These are phyloP conservation scores for Glaciozyma martinii DNA, from an alignment of 768 basidiomycete genomes.

Conservation along the genomic window DNA sequence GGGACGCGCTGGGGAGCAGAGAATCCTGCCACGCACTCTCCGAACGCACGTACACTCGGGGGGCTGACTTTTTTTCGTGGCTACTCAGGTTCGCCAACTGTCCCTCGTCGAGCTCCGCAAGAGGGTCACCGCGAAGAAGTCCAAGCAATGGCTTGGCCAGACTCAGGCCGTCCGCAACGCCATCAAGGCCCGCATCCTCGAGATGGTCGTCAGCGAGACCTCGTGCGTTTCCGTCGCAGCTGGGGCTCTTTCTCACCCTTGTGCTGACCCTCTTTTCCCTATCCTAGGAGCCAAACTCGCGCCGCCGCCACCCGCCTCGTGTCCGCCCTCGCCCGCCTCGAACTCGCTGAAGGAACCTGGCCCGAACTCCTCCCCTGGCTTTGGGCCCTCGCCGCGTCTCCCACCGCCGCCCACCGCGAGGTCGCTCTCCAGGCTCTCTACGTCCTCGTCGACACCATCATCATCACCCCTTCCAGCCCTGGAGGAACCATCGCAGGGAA, in stretches of 20 bases:
- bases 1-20: background rate
- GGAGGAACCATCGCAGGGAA: constrained; percentile 45
- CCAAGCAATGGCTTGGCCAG: constrained; percentile 69
- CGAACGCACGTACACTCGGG: background rate
- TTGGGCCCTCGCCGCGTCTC: constrained; percentile 62
- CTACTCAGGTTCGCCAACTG: constrained; percentile 77
- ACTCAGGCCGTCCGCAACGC: constrained; percentile 59
- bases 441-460: constrained; percentile 82
- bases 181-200: constrained; percentile 75
- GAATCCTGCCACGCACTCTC: too few species aligned
- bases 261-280: background rate
- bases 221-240: constrained; percentile 48
- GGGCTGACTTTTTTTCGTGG: background rate
- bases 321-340: constrained; percentile 81
- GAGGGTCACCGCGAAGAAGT: constrained; percentile 70
- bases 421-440: constrained; percentile 80
- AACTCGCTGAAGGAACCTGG: constrained; percentile 61
- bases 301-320: constrained; percentile 88
- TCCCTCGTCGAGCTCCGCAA: constrained; percentile 95
- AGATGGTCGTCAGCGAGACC: constrained; percentile 65
- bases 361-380: constrained; percentile 79
- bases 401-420: constrained; percentile 69
- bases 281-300: constrained; percentile 59
- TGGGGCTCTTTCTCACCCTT: constrained; percentile 1
- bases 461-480: constrained; percentile 63